Conservation (phyloP, 768 basidiomycete genomes). For the Tulasnella sp. region DNA sequence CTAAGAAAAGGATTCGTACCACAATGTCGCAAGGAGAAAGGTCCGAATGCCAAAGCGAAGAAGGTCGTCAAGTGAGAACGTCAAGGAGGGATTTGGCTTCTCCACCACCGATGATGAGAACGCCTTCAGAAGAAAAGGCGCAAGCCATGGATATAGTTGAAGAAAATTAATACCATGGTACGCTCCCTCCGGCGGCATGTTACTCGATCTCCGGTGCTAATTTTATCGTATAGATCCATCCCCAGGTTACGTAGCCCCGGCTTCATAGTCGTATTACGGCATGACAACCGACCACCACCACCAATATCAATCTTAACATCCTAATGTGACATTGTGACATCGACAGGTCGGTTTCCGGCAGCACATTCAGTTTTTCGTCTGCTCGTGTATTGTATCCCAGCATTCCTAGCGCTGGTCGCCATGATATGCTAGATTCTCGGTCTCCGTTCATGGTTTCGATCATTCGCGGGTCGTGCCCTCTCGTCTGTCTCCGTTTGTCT, state of each 20-base stretch:
- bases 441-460: not conserved
- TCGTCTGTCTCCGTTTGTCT: not conserved
- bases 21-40: conserved; percentile 37
- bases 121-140: conserved; percentile 1
- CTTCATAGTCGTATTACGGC: not conserved
- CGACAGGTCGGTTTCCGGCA: conserved; percentile 13
- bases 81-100: conserved; percentile 8
- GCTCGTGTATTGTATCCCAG: not conserved
- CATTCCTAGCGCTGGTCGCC: conserved; percentile 14
- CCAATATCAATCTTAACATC: not conserved
- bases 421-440: not conserved
- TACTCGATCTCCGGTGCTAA: not conserved
- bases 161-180: not conserved
- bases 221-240: not conserved
- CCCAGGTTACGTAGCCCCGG: not conserved
- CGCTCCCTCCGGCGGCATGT: not conserved
- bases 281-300: not conserved
- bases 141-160: not conserved
- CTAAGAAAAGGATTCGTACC: conserved; percentile 69
- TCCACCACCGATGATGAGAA: not conserved
- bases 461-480: not conserved
- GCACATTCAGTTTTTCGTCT: not conserved
- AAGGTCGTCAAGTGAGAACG: conserved; percentile 1
- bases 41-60: not conserved
- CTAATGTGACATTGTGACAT: conserved; percentile 18